A percentile compares a stretch with the other conserved stretches of the same genome.
phyloP scores from a whole-genome alignment of 257 asterid species.

The Plectranthus barbatus region DNA sequence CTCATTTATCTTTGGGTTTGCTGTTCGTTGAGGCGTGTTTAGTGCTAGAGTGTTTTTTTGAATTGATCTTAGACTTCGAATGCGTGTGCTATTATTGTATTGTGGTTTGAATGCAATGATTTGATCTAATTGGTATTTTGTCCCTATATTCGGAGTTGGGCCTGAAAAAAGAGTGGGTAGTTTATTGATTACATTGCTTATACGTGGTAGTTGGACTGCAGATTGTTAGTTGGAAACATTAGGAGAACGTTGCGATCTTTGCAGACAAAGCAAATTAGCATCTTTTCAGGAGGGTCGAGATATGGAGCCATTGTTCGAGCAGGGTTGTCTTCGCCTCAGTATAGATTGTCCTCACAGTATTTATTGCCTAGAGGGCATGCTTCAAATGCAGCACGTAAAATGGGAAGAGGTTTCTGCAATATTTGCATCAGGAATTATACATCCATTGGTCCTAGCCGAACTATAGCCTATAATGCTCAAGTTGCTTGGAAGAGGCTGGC shows the following conservation, averaged over 20 bases:
- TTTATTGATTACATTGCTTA: no score
- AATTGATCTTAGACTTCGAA: background rate
- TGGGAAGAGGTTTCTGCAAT: constrained; percentile 22
- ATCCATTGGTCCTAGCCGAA: constrained; percentile 23
- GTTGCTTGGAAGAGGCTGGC: constrained; percentile 58
- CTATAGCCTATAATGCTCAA: constrained; percentile 39
- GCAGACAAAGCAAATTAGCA: constrained; percentile 4
- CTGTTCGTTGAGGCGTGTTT: background rate
- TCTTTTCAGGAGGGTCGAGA: constrained; percentile 18
- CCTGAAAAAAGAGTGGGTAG: background rate
- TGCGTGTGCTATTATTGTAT: no score
- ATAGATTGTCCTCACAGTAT: constrained; percentile 30
- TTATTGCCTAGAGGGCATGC: constrained; percentile 22
- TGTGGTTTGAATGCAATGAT: background rate
- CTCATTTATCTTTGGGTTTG: no score
- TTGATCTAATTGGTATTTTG: background rate
- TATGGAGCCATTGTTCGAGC: constrained; percentile 29
- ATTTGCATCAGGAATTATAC: constrained; percentile 29
- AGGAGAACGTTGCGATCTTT: constrained; percentile 26
- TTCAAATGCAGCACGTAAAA: constrained; percentile 22
- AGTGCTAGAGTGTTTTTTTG: background rate
- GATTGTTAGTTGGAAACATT: constrained; percentile 33
- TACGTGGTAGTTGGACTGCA: constrained; percentile 21
- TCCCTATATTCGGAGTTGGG: constrained; percentile 1
- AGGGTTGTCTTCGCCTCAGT: constrained; percentile 29